Evolutionary conservation across 2,329 filamentous ascomycete species (phyloP).

Genomic region (Botrytis fragariae): DNA sequence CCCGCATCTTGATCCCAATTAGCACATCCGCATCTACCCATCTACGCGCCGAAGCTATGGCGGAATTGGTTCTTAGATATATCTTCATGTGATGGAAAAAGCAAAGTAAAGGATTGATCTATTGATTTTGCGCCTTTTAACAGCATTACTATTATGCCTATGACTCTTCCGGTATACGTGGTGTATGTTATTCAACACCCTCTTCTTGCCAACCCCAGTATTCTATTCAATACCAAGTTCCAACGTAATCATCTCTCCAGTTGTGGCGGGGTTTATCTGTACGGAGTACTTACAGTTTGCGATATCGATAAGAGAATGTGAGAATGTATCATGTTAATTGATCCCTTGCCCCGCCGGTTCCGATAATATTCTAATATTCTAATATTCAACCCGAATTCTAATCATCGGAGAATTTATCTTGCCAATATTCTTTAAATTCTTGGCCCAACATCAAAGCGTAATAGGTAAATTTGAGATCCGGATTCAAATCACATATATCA

Average conservation of each 20-base stretch:
- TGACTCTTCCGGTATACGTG: background rate
- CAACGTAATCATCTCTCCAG: too few relatives aligned
- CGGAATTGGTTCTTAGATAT: background rate
- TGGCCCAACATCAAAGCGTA: slow-evolving; percentile 1
- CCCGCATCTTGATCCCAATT: background rate
- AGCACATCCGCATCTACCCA: background rate
- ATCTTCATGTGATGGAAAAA: background rate
- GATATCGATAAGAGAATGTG: background rate
- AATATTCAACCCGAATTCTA: background rate
- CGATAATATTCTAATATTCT: background rate
- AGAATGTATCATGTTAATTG: background rate
- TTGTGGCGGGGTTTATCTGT: background rate
- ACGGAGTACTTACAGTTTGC: background rate
- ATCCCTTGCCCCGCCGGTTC: slow-evolving; percentile 8
- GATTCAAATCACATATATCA: background rate
- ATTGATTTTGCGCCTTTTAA: background rate
- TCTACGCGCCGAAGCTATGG: slow-evolving; percentile 18
- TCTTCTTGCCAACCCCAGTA: background rate
- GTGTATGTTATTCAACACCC: background rate
- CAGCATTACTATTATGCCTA: background rate
- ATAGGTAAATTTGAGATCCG: background rate
- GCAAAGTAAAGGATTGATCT: background rate
- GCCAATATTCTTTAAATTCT: background rate
- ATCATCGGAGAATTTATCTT: background rate
- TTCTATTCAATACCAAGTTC: background rate